Conservation (phyloP, 2,329 filamentous ascomycete species). For the Clarireedia monteithiana region DNA sequence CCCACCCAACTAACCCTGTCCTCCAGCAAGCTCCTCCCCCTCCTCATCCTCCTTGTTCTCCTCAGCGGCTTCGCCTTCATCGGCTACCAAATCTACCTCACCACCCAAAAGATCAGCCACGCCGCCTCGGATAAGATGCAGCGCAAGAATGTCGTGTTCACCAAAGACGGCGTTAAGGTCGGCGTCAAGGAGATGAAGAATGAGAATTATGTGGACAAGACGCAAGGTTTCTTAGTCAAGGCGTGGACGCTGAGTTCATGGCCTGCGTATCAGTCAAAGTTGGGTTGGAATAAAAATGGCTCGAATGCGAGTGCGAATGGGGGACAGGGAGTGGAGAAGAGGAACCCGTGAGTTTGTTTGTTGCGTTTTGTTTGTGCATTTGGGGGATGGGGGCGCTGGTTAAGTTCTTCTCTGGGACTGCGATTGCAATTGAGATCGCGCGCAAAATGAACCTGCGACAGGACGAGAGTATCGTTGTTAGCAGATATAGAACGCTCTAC, state of each 20-base stretch:
- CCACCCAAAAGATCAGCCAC: conserved; percentile 56
- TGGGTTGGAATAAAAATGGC: conserved; percentile 29
- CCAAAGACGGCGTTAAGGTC: conserved; percentile 66
- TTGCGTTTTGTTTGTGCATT: neutral
- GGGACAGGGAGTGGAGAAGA: conserved; percentile 22
- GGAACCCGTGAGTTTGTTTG: conserved; percentile 24
- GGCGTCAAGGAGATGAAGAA: conserved; percentile 60
- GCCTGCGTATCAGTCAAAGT: conserved; percentile 29
- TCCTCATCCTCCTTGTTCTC: conserved; percentile 54
- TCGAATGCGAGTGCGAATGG: neutral
- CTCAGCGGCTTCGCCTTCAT: conserved; percentile 54
- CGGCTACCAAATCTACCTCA: conserved; percentile 65
- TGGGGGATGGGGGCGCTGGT: neutral
- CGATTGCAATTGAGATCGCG: no score
- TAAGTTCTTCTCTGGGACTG: neutral
- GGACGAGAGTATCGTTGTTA: no score
- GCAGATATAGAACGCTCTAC: no score
- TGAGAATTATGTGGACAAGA: conserved; percentile 66
- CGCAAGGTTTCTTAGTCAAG: conserved; percentile 61
- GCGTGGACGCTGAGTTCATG: conserved; percentile 50
- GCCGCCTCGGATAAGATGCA: conserved; percentile 63
- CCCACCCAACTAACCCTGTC: conserved; percentile 6
- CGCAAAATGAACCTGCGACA: no score
- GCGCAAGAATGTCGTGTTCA: conserved; percentile 67
- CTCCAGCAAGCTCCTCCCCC: conserved; percentile 49